Evolutionary conservation across 2,329 filamentous ascomycete genomes (phyloP), one percentile per base, ranked within the genome.

Genomic region (Colletotrichum theobromicola): DNA sequence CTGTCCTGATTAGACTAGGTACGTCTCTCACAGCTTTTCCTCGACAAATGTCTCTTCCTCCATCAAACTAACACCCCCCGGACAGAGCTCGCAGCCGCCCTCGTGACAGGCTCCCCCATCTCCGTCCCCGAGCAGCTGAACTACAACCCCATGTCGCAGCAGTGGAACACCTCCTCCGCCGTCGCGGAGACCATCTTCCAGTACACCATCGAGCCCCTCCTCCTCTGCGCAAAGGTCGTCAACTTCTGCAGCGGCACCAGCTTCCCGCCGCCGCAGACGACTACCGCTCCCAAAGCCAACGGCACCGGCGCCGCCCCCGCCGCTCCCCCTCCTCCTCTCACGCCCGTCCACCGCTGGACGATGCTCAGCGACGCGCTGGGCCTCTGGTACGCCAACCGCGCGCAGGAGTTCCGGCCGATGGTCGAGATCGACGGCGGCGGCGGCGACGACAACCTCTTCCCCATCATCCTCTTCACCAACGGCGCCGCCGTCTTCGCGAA

Each of bases 401-500:
- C 81, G 24, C 77, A 79, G 32, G 78, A 81, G 67, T 82, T 83
- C 66, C 79, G 80, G 34, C 81, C 83, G 34, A 80, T 85, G 76
- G 77, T 81, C 28, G 83, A 84, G 62, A 76, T 81, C 26, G 81
- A 83, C 21, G 77, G 79, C 24, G 81, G 82, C 24, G 81, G 82
- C n/a, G 77, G 79, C 15, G 77, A 77, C 55, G 79, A 81, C 3
- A 77, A 78, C 24, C 77, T 82, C 0, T 84, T 85, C 63, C 84
- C 83, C 3, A 74, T 80, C 1, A 66, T 85, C n/a, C 79, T 85
- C 21, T 85, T 84, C 71, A 84, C 82, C 66, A 85, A 80, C 76
- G 82, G 80, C 26, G 82, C 83, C 15, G 80, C 85, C 0, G 79
- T 90, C 21, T 79, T 90, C 1, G 89, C 87, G 4, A 91, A 90